Evolutionary conservation across 2,329 filamentous ascomycete genomes (phyloP).

Genomic region (Colletotrichum echinochloae): DNA sequence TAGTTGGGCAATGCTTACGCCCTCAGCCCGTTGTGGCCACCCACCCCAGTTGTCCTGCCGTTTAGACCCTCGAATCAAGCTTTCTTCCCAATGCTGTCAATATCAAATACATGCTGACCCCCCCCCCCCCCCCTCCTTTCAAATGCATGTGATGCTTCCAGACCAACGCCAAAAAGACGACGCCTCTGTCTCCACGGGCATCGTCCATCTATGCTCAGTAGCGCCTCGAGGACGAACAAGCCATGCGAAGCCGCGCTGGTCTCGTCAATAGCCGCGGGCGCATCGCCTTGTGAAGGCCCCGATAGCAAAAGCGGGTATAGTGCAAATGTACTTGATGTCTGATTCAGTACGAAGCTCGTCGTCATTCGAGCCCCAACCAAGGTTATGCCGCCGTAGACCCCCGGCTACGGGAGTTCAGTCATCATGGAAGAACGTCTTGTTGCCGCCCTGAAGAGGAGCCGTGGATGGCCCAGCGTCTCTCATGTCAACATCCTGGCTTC

Average conservation of each 20-base stretch:
- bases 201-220: conserved; percentile 16
- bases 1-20: conserved; percentile 10
- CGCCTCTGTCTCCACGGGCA: conserved; percentile 8
- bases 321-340: conserved; percentile 7
- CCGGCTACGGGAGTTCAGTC: conserved; percentile 46
- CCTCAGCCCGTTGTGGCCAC: conserved; percentile 14
- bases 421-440: conserved; percentile 64
- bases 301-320: background rate
- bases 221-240: conserved; percentile 3
- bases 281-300: conserved; percentile 1
- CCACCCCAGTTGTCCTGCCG: conserved; percentile 6
- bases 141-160: conserved; percentile 40
- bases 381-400: background rate
- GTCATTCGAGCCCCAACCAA: background rate
- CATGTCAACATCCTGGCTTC: conserved; percentile 66
- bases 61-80: conserved; percentile 27
- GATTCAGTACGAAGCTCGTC: background rate
- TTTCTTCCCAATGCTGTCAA: conserved; percentile 33
- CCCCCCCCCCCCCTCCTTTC: too few relatives aligned
- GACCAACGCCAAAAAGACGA: conserved; percentile 38
- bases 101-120: conserved; percentile 34
- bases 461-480: conserved; percentile 67
- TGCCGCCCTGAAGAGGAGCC: conserved; percentile 61
- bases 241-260: conserved; percentile 1
- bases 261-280: background rate